phyloP scores from a whole-genome alignment of 768 basidiomycete species.

The Tulasnella sp. region DNA sequence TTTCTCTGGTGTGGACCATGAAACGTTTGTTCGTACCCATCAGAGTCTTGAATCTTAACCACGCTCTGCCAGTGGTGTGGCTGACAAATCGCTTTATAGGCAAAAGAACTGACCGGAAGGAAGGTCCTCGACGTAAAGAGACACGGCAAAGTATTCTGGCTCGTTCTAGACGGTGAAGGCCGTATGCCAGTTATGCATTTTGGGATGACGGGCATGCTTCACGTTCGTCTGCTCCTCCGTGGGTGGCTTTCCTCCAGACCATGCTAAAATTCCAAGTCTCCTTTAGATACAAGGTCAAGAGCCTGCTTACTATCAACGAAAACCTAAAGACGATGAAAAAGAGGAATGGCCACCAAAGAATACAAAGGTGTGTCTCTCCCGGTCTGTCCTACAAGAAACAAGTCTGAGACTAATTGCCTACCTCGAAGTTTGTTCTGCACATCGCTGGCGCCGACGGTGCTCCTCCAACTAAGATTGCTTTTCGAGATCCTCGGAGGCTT shows the following conservation, averaged over 20 bases:
- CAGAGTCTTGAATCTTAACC: neutral
- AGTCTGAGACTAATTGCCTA: neutral
- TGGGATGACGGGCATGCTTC: slow-evolving; percentile 83
- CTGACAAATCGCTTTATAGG: slow-evolving; percentile 42
- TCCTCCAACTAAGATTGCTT: slow-evolving; percentile 56
- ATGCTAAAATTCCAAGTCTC: neutral
- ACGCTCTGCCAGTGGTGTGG: too few species aligned
- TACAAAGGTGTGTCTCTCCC: slow-evolving; percentile 24
- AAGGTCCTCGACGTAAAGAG: slow-evolving; percentile 38
- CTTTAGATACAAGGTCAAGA: slow-evolving; percentile 25
- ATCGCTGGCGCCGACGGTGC: slow-evolving; percentile 39
- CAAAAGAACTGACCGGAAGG: slow-evolving; percentile 46
- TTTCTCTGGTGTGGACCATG: slow-evolving; percentile 53
- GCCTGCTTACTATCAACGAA: slow-evolving; percentile 22
- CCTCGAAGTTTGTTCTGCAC: slow-evolving; percentile 26
- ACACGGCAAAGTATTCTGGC: slow-evolving; percentile 47
- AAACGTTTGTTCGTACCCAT: slow-evolving; percentile 54
- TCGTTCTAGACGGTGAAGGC: slow-evolving; percentile 59
- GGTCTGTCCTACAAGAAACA: neutral
- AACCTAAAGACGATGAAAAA: slow-evolving; percentile 4
- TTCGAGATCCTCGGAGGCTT: slow-evolving; percentile 66
- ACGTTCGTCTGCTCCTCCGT: slow-evolving; percentile 40
- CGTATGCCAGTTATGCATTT: slow-evolving; percentile 70
- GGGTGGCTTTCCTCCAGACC: neutral
- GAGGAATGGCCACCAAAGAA: slow-evolving; percentile 29